Base-by-base conservation (phyloP, 441 rosid genomes). In the Manihot esculenta region DNA sequence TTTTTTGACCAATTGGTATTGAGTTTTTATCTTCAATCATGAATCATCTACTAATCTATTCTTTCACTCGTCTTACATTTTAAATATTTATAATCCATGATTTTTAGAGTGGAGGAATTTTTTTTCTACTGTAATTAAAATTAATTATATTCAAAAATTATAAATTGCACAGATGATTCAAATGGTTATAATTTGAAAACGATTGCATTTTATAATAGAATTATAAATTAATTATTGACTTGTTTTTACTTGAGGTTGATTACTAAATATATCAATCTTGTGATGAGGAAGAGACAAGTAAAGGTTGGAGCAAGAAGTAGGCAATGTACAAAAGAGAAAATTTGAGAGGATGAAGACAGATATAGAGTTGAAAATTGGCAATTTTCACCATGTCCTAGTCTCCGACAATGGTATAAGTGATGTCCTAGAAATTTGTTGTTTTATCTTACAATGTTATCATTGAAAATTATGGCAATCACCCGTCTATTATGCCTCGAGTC, bases 401-500 rank as follows among this genome's bases (percentile, higher is more conserved):
- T 23, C 63, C 33, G 62, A 60, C 56, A 61, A 59, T 5, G 62
- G 18, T n/a, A 26, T 27, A 18, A 63, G 68, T 41, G 35, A 17
- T 57, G 35, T 64, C 50, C 23, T 38, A 33, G 18, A 38, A 50
- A 42, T 14, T 13, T 48, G n/a, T 60, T 27, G n/a, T 0, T 7
- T 7, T 49, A 49, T 55, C 24, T 47, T 4, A 59, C 55, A 33
- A 50, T 20, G 50, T 30, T 33, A 49, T 53, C 45, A 64, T 65
- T 74, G 76, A 63, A 63, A 75, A 70, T 76, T 53, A 33, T 64
- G 64, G 64, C 81, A 78, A 83, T 74, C 79, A 74, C 62, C 84
- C 81, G 78, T 71, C 73, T n/a, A 71, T 73, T 74, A 74, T 82
- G 83, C 74, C 81, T 70, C 33, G 72, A 78, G 44, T 72, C 42